Base-by-base conservation (phyloP, 352 stramenopile genomes). In the Thalassiosira livingstoniorum region DNA sequence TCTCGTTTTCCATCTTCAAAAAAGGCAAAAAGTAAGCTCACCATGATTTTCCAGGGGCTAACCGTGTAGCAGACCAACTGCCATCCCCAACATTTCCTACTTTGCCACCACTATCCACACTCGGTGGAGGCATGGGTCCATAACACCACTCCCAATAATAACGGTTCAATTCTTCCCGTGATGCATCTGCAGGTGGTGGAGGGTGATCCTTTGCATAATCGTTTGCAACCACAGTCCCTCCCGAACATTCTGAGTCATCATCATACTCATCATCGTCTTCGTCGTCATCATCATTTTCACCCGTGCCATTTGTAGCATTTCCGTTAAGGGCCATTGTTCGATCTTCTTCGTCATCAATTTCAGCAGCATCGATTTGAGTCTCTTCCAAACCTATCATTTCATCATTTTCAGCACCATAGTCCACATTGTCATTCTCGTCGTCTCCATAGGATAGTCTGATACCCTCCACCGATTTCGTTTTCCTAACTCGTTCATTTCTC, bases 131-230 rank as follows among this genome's bases (percentile, higher is more conserved):
- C 21, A 53, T n/a, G 27, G 73, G 63, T 21, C 78, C 78, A 72
- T 86, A 86, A 45, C 78, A 86, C 23, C 54, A 47, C 39, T 78
- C 66, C 78, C 78, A 86, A 62, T 86, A 86, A 45, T 81, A 73
- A n/a, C 57, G 66, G 68, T 68, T 86, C 51, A 81, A 67, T 31
- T 86, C 71, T 23, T 82, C 78, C 23, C 57, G 0, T 21, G 78
- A 75, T 7, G 73, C 61, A 62, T 78, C 70, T 31, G 69, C 0
- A 18, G 78, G 78, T 3, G 55, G 54, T 18, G 66, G 60, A 27
- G 69, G 35, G 4, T 51, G 67, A 57, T 35, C 65, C 4, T 58
- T 58, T 7, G 29, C 37, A n/a, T n/a, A n/a, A 27, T 81, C 65
- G 27, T 64, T 53, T 29, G 66, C 62, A 2, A 74, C 63, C 0